Percentiles rank a stretch among this genome's conserved stretches.
Conservation (phyloP, 108 stramenopile genomes). For the Conticribra weissflogii region DNA sequence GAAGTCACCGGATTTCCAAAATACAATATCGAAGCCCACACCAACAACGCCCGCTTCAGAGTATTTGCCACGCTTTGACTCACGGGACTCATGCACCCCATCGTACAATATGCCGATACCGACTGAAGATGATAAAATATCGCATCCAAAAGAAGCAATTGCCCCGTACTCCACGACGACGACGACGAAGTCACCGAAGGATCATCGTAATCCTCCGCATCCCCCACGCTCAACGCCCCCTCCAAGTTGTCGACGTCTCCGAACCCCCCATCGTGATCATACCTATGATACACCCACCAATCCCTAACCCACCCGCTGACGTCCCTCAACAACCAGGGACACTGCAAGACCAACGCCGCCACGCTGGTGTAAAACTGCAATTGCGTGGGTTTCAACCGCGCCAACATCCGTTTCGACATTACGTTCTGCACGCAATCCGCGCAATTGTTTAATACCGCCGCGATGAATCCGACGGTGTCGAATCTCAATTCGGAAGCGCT, state of each 20-base stretch:
- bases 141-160: constrained; percentile 43
- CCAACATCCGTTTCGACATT: constrained; percentile 49
- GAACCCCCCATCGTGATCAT: constrained; percentile 3
- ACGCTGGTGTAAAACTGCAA: constrained; percentile 56
- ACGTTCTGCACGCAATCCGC: constrained; percentile 62
- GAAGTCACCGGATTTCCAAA: constrained; percentile 47
- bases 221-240: too few relatives aligned
- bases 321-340: constrained; percentile 40
- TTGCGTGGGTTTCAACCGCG: constrained; percentile 43
- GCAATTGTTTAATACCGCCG: constrained; percentile 51
- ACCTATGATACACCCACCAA: neutral
- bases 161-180: constrained; percentile 19
- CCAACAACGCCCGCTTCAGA: constrained; percentile 44
- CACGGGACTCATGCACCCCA: constrained; percentile 50
- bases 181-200: too few relatives aligned
- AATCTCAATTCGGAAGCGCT: constrained; percentile 43
- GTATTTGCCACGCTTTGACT: constrained; percentile 50
- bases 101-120: constrained; percentile 50
- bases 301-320: constrained; percentile 10
- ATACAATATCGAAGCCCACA: constrained; percentile 45
- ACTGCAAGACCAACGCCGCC: constrained; percentile 46
- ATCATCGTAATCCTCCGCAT: too few relatives aligned
- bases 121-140: constrained; percentile 56
- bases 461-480: constrained; percentile 48
- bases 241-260: too few relatives aligned